Base-by-base conservation (phyloP, 2,329 filamentous ascomycete species). In the Clonostachys chloroleuca region DNA sequence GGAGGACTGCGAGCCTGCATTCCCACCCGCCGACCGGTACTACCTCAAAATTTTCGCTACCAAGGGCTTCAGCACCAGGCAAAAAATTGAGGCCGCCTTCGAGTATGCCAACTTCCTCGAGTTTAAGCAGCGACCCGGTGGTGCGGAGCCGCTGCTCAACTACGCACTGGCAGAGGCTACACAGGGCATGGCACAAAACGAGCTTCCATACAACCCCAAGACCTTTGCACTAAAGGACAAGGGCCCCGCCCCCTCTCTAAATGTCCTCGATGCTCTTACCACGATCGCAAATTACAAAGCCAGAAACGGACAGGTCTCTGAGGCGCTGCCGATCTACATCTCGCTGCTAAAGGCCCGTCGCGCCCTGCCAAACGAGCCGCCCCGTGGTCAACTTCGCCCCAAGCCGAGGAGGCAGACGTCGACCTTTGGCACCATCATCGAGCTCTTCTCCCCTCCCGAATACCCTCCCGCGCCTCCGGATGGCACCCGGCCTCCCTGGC, bases 31-130 rank as follows among this genome's bases (percentile, higher is more conserved):
- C 0, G 87, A 94, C 57, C 78, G 74, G 13, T 90, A 84, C 59
- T 97, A 97, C 61, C 78, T 87, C 66, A 87, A 87, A 59, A 83
- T 96, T 43, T 68, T 96, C 46, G 89, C 84, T 7, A 92, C 89
- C 0, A 78, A 79, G 47, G 92, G 92, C 2, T 89, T 97, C 57
- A 85, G 80, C 1, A 76, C 81, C n/a, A 77, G 82, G 48, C 90
- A 97, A 65, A 84, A 83, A 57, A 73, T 96, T 45, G 84, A 92
- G 49, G 91, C 92, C 5, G 86, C 89, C 5, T 70, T 96, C 40
- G 86, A 85, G 2, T 95, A 92, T 61, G 92, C 87, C 3, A 86
- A 89, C 47, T 96, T 88, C 80, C 75, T 95, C 37, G 87, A 91
- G 54, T 92, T 82, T 68, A 92, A 92, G 67, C 75, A 80, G 2